Evolutionary conservation across 441 rosid genomes (phyloP).

Genomic region (Isatis lusitanica): DNA sequence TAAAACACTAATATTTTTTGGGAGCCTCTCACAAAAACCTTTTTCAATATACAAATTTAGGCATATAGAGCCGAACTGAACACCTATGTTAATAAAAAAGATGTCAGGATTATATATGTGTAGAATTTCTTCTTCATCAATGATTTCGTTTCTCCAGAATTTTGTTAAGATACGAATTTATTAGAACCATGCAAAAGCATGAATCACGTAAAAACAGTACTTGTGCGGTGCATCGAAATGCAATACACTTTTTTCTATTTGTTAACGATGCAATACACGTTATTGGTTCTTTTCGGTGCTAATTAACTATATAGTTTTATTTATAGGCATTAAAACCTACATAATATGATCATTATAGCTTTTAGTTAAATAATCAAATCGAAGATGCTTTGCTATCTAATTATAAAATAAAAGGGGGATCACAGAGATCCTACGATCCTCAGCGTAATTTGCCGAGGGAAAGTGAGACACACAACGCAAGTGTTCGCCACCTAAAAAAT

Average conservation of each 20-base stretch:
- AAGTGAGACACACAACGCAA: constrained; percentile 31
- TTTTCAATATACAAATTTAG: too few relatives aligned
- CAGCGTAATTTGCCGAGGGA: constrained; percentile 21
- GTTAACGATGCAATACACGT: not conserved
- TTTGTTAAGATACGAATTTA: not conserved
- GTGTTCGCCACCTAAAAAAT: constrained; percentile 23
- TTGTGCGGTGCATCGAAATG: constrained; percentile 9
- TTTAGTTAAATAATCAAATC: constrained; percentile 16
- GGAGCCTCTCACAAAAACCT: too few relatives aligned
- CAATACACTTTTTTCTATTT: not conserved
- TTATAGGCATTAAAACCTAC: not conserved
- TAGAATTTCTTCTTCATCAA: too few relatives aligned
- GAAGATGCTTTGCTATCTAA: constrained; percentile 13
- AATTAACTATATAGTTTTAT: not conserved
- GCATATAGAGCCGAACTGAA: too few relatives aligned
- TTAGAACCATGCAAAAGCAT: constrained; percentile 7
- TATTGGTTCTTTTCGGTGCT: not conserved
- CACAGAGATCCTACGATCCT: constrained; percentile 20
- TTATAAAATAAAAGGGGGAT: not conserved
- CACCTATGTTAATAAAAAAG: too few relatives aligned
- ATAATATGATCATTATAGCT: constrained; percentile 13
- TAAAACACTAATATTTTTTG: too few relatives aligned
- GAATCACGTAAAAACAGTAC: constrained; percentile 9
- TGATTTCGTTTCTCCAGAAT: not conserved
- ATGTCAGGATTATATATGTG: too few relatives aligned